phyloP scores from a whole-genome alignment of 805 yeast genomes.

The Starmerella stigmatis region DNA sequence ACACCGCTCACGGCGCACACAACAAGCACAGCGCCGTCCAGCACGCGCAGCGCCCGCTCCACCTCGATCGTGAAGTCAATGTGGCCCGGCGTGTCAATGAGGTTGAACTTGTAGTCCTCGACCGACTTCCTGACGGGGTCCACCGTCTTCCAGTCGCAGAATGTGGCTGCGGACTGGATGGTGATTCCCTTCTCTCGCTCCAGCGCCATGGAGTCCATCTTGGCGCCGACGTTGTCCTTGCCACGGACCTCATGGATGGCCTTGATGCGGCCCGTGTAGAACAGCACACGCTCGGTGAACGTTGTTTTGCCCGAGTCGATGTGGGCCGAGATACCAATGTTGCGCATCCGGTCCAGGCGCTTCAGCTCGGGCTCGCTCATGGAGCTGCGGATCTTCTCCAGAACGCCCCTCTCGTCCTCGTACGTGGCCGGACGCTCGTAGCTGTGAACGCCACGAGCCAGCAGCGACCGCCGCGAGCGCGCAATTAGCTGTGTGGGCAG shows the following conservation, averaged over 20 bases:
- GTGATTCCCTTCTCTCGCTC: conserved; percentile 98
- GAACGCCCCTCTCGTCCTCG: conserved; percentile 27
- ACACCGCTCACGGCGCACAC: conserved; percentile 99
- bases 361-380: conserved; percentile 30
- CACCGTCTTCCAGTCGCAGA: conserved; percentile 82
- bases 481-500: conserved; percentile 2
- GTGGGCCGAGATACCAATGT: conserved; percentile 96
- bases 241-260: conserved; percentile 53
- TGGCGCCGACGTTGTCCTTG: conserved; percentile 95
- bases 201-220: conserved; percentile 98
- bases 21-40: conserved; percentile 96
- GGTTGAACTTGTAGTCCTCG: conserved; percentile 67
- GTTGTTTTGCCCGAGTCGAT: conserved; percentile 98
- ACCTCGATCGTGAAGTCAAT: conserved; percentile 98
- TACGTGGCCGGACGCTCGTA: conserved; percentile 21
- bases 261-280: conserved; percentile 83
- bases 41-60: conserved; percentile 93
- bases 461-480: neutral
- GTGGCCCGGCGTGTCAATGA: conserved; percentile 98
- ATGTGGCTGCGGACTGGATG: conserved; percentile 97
- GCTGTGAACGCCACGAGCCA: conserved; percentile 14
- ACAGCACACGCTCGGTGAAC: conserved; percentile 92
- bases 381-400: conserved; percentile 26
- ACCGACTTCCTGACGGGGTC: conserved; percentile 20
- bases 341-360: conserved; percentile 57